Evolutionary conservation across 2,329 filamentous ascomycete genomes (phyloP), one percentile per base, ranked within the genome.

Genomic region (Cordyceps farinosa): DNA sequence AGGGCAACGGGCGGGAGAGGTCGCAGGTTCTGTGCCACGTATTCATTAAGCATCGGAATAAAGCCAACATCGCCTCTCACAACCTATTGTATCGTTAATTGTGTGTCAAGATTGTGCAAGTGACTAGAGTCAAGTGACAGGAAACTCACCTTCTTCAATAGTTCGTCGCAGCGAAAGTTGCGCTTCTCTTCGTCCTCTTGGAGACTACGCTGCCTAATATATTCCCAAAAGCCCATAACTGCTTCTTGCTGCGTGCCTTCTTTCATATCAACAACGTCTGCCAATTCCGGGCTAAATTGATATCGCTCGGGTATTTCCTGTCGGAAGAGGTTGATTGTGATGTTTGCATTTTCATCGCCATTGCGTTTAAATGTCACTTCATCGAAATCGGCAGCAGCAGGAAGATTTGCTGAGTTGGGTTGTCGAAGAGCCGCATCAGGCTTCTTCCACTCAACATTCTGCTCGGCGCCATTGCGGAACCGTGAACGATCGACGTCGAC

Each of bases 151-250:
- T 86, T 86, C 77, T 85, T 89, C 59, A 99, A 76, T 53, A 88
- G 83, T 50, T 93, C 89, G 72, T 99, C 94, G 72, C 95, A 98
- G 45, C 91, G 89, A 69, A 99, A 94, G 65, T 90, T 90, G 66
- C 95, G 86, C 79, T 95, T 95, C 74, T 99, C 95, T 65, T 98
- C 94, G 67, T 97, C 93, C 73, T 97, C 94, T 74, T 96, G 92
- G 53, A 99, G 80, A 22, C 89, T 88, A 81, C 91, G 90, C 27
- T 90, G 83, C 69, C 91, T 89, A 68, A 97, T 90, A 71, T 99
- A 99, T 73, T 97, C 93, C 92, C 93, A 99, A 38, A 99, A 84
- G 15, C 90, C 93, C 82, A 96, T 91, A 34, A 97, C 87, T 7
- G 93, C 90, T 66, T 95, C 92, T 45, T 92, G 89, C 36, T 92